Conservation (phyloP, 495 filamentous ascomycete genomes). For the Sporormia fimetaria region DNA sequence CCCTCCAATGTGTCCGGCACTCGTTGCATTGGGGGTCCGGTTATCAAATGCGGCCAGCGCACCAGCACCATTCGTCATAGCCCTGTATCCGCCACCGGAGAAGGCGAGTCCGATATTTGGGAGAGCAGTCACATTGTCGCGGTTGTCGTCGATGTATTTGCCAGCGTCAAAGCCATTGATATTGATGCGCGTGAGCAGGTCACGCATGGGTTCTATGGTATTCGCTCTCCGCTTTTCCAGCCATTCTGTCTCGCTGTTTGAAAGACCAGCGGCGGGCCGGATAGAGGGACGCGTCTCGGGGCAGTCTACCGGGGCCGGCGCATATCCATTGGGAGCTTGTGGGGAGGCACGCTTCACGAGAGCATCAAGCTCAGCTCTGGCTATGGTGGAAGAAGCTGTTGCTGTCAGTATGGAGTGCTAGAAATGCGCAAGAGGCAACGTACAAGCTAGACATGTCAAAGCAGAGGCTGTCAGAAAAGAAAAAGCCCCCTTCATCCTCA, state of each 20-base stretch:
- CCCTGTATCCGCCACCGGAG: constrained; percentile 70
- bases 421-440: not conserved
- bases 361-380: not conserved
- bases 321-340: constrained; percentile 33
- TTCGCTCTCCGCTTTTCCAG: constrained; percentile 43
- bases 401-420: constrained; percentile 1
- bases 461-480: constrained; percentile 6
- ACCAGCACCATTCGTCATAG: constrained; percentile 80
- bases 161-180: constrained; percentile 67
- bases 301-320: constrained; percentile 29
- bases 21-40: constrained; percentile 55
- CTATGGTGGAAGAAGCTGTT: constrained; percentile 8
- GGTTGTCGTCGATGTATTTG: constrained; percentile 51
- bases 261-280: constrained; percentile 47
- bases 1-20: constrained; percentile 64
- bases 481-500: constrained; percentile 10
- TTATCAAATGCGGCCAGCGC: constrained; percentile 75
- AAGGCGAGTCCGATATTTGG: constrained; percentile 54
- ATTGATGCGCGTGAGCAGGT: constrained; percentile 59
- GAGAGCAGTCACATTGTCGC: constrained; percentile 46
- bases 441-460: constrained; percentile 15
- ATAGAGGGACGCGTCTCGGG: constrained; percentile 40
- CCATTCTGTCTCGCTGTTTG: constrained; percentile 60
- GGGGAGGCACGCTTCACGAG: constrained; percentile 25
- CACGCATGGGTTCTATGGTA: constrained; percentile 55